Base-by-base conservation (phyloP, 495 filamentous ascomycete species). In the Penicillium egyptiacum region DNA sequence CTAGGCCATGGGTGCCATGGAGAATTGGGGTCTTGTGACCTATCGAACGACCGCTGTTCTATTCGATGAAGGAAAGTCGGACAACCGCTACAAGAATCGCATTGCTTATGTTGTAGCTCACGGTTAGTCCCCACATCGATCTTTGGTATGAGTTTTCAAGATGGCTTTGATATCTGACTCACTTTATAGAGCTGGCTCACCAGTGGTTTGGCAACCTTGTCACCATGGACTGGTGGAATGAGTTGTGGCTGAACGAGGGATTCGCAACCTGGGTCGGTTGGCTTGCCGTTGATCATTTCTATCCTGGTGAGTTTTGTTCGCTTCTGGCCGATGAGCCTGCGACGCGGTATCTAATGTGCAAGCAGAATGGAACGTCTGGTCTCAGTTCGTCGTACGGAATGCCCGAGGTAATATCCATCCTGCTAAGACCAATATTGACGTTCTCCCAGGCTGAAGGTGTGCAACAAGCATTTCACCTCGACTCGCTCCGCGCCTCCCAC, bases 191-290 rank as follows among this genome's bases (percentile, higher is more conserved):
- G 68, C 77, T 98, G 44, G 94, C 94, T 28, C 94, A 98, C 71
- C 94, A 98, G 75, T 98, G 94, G 94, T 98, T 97, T 66, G 94
- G 94, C 30, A 96, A 98, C 68, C 83, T 97, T 17, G 94, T 97
- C 17, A 83, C 80, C 2, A 81, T 83, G 77, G 83, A 86, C 61
- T 88, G 84, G 83, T 97, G 94, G 94, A 92, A 88, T 68, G 94
- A 96, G 71, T 80, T 98, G 22, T 98, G 94, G 93, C 82, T 98
- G 12, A 95, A 95, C 58, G 93, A 98, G 71, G 93, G 92, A 3
- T 98, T 98, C 71, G 94, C 94, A 22, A 98, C 94, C 5, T 97
- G 93, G 94, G 91, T 96, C 48, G 93, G 93, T 48, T 98, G 93
- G 93, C 81, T 91, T 49, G 93, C 93, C 16, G 86, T 90, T 22